Evolutionary conservation across 768 basidiomycete species (phyloP).

Genomic region (Ramaria sp.): DNA sequence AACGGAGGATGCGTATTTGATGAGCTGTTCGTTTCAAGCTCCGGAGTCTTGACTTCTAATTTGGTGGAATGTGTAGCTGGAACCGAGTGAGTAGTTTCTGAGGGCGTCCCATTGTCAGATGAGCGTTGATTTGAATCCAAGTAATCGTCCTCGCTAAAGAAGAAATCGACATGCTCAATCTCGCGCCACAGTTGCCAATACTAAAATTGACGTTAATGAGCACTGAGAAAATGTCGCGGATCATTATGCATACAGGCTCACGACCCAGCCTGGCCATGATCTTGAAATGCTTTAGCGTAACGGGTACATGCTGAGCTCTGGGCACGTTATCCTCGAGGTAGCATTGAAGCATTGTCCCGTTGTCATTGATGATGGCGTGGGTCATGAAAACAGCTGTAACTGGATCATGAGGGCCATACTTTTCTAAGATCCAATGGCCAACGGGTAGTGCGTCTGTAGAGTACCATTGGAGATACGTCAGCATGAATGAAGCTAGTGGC

Average conservation of each 20-base stretch:
- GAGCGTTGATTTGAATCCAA: constrained; percentile 18
- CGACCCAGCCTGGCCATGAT: constrained; percentile 59
- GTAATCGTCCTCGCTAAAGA: constrained; percentile 60
- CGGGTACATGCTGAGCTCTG: constrained; percentile 33
- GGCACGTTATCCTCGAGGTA: constrained; percentile 1
- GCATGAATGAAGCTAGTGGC: constrained; percentile 11
- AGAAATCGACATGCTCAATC: constrained; percentile 59
- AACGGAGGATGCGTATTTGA: not conserved
- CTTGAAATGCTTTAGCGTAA: constrained; percentile 70
- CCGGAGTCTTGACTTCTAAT: constrained; percentile 28
- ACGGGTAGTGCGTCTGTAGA: constrained; percentile 43
- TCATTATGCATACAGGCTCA: constrained; percentile 36
- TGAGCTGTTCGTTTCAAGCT: constrained; percentile 13
- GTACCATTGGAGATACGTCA: not conserved
- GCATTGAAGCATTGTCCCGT: constrained; percentile 30
- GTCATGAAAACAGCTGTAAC: constrained; percentile 60
- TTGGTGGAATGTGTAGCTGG: constrained; percentile 15
- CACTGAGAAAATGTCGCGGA: not conserved
- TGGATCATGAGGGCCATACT: constrained; percentile 45
- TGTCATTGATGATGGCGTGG: constrained; percentile 64
- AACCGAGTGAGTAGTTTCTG: constrained; percentile 8
- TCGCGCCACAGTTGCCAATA: constrained; percentile 44
- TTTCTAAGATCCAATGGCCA: constrained; percentile 47
- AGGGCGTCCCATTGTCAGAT: constrained; percentile 19
- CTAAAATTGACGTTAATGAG: constrained; percentile 22